Evolutionary conservation across 2,329 filamentous ascomycete genomes (phyloP).

Genomic region (Stromatinia cepivora): DNA sequence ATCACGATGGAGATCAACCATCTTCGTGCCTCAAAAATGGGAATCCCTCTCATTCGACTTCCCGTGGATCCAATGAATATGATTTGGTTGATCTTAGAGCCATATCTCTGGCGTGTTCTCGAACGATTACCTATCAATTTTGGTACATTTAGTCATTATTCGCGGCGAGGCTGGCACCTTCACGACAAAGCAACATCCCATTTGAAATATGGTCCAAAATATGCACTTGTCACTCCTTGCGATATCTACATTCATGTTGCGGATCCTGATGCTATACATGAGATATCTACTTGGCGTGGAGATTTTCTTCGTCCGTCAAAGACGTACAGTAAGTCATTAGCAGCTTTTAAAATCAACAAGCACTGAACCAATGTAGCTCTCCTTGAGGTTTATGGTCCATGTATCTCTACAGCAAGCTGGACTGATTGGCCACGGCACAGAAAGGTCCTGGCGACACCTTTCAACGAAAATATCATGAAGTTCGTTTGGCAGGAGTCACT

Average conservation of each 20-base stretch:
- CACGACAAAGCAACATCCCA: conserved; percentile 10
- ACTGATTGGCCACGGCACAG: neutral
- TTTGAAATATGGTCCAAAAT: conserved; percentile 6
- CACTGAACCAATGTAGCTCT: neutral
- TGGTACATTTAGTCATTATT: neutral
- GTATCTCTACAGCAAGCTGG: conserved; percentile 10
- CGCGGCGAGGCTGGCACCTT: conserved; percentile 9
- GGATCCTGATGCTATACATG: conserved; percentile 9
- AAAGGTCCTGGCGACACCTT: neutral
- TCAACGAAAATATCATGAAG: conserved; percentile 7
- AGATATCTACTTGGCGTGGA: conserved; percentile 1
- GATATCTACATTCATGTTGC: conserved; percentile 4
- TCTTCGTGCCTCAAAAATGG: conserved; percentile 8
- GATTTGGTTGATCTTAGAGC: conserved; percentile 4
- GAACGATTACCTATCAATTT: conserved; percentile 8
- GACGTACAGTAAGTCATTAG: conserved; percentile 8
- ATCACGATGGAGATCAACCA: conserved; percentile 7
- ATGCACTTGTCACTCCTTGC: conserved; percentile 9
- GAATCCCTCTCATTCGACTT: conserved; percentile 4
- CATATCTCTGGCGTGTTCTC: conserved; percentile 9
- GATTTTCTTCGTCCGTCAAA: conserved; percentile 10
- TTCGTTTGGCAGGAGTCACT: conserved; percentile 9
- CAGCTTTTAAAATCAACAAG: neutral
- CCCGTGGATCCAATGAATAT: conserved; percentile 10
- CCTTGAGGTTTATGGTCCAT: neutral